Base-by-base conservation (phyloP, 2,329 filamentous ascomycete genomes). In the Colletotrichum brevisporum region DNA sequence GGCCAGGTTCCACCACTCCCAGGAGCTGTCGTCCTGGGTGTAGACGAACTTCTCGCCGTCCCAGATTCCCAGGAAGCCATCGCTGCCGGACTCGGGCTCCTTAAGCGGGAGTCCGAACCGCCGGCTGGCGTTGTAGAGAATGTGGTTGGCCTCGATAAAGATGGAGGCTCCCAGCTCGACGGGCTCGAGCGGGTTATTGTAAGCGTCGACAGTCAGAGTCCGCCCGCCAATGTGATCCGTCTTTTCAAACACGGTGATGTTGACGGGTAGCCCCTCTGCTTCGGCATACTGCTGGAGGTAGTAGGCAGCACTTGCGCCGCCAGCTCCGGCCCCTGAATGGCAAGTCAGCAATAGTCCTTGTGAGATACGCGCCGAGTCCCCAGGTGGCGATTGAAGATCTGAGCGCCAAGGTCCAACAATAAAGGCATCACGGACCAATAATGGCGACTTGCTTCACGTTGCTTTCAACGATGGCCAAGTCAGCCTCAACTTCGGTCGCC, bases 141-240 rank as follows among this genome's bases (percentile, higher is more conserved):
- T 97, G 47, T 90, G 84, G 76, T 98, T 99, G 51, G 92, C 88
- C 56, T 91, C 79, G 52, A 98, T 93, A 77, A 98, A 99, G 74
- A 98, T 97, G 70, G 92, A 95, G 12, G 93, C 96, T 16, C 96
- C 96, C 1, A 98, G 85, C 79, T 99, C 96, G 43, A 97, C 88
- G 1, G 92, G 92, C 47, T 90, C 83, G 0, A 82, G 72, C 2
- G 90, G 84, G 74, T 95, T 86, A 71, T 89, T 86, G 77, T 92
- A 95, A 2, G 90, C 91, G 75, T 94, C 84, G 18, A 97, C 92
- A 0, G 95, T 98, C 36, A 95, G 93, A 8, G 92, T 92, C 27
- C 96, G 92, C 9, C 96, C 96, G 36, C 96, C 96, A 51, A 98
- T 86, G 73, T 90, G 93, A 39, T 84, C 79, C 16, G 89, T 90